phyloP scores from a whole-genome alignment of 768 basidiomycete species.

The Clitopilus passeckerianus region DNA sequence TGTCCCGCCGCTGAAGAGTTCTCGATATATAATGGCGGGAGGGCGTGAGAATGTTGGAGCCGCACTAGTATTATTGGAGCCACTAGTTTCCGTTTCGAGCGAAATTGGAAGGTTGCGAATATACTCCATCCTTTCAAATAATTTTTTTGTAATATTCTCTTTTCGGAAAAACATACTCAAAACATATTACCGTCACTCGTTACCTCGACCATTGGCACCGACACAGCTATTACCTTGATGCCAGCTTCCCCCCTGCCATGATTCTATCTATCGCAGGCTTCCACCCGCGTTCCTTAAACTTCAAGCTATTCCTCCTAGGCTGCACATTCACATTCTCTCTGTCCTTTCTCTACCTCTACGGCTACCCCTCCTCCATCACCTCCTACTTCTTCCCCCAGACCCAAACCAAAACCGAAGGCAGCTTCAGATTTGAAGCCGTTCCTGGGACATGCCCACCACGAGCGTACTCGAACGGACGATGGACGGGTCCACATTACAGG shows the following conservation, averaged over 20 bases:
- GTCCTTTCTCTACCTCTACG: slow-evolving; percentile 20
- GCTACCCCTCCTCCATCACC: slow-evolving; percentile 3
- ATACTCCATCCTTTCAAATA: too few species aligned
- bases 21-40: too few species aligned
- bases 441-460: slow-evolving; percentile 22
- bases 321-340: slow-evolving; percentile 12
- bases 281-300: slow-evolving; percentile 14
- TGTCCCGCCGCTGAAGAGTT: too few species aligned
- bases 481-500: slow-evolving; percentile 29
- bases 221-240: background rate
- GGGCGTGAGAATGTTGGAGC: too few species aligned
- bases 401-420: too few species aligned
- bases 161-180: too few species aligned
- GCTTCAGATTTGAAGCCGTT: slow-evolving; percentile 6
- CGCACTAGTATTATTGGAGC: too few species aligned
- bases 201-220: background rate
- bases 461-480: slow-evolving; percentile 29
- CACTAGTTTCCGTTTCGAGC: too few species aligned
- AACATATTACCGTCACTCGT: too few species aligned
- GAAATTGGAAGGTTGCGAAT: too few species aligned
- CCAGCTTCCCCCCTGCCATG: slow-evolving; percentile 1
- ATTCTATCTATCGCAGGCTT: slow-evolving; percentile 12
- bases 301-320: slow-evolving; percentile 15
- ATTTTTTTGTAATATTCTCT: too few species aligned
- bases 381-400: background rate